Evolutionary conservation across 1,284 basidiomycete genomes (phyloP), one percentile per base, ranked within the genome.

Genomic region (Sporisorium exsertum): DNA sequence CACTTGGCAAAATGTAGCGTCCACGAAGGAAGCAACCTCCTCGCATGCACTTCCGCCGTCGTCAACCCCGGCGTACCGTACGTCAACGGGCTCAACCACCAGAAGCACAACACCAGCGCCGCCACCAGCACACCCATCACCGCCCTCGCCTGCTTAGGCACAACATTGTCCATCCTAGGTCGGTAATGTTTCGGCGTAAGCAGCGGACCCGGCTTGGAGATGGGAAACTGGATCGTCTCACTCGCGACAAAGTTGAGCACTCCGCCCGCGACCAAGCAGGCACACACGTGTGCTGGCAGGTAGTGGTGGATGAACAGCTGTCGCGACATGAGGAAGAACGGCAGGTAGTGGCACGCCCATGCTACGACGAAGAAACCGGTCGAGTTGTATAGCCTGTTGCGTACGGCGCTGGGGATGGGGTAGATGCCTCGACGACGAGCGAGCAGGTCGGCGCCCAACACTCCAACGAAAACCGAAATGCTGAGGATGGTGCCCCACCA

Each of bases 251-350:
- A 99, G 87, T 93, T 94, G 81, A 98, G 88, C 33, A 97, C 92
- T 3, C 93, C 90, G 47, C 96, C 97, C 18, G 95, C 94, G 52
- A 97, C 91, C 62, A 99, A 88, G 16, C 94, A 92, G 8, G 94
- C 95, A 26, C 93, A 92, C 45, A 99, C 89, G 85, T 88, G 87
- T 18, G 87, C 87, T 6, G 96, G 96, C 9, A 99, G 91, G 86
- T 99, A 99, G 87, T 99, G 96, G 86, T 99, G 96, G 43, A 99
- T 88, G 89, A 85, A 84, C 35, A 96, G 89, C 85, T 99, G 97
- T 59, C 97, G 93, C 82, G 90, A 92, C 94, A 99, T 97, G 37
- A 97, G 89, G 91, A 93, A 99, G 90, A 99, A 99, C 13, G 97
- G 97, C 83, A 94, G 88, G 88, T 97, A 99, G 87, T 99, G 97